Conservation (phyloP, 805 yeast species). For the Schwanniomyces vanrijiae region DNA sequence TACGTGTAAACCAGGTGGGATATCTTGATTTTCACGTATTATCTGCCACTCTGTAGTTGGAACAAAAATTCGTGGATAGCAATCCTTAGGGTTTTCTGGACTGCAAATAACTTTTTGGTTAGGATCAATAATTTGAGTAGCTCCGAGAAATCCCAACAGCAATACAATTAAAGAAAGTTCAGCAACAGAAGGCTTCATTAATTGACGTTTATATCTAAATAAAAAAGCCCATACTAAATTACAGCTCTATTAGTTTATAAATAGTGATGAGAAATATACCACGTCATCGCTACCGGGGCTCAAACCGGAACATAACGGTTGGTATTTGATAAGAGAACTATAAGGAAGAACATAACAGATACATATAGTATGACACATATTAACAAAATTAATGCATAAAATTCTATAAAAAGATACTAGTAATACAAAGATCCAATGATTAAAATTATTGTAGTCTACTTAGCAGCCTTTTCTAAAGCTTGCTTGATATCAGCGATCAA, state of each 20-base stretch:
- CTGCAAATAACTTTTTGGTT: constrained; percentile 12
- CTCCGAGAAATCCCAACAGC: background rate
- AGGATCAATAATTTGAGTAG: constrained; percentile 10
- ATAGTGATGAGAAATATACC: background rate
- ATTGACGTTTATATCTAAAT: background rate
- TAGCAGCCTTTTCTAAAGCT: constrained; percentile 49
- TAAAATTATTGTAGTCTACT: background rate
- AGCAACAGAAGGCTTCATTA: background rate
- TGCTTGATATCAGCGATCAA: constrained; percentile 67
- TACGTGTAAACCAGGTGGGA: constrained; percentile 81
- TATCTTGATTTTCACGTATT: constrained; percentile 66
- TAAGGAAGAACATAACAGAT: too few species aligned
- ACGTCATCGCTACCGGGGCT: background rate
- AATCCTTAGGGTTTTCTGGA: constrained; percentile 40
- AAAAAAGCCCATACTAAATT: background rate
- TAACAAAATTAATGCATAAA: background rate
- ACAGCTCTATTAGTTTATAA: background rate
- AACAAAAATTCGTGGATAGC: constrained; percentile 63
- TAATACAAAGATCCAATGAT: background rate
- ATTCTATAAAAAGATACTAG: background rate
- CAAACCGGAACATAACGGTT: background rate
- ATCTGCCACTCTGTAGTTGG: constrained; percentile 70
- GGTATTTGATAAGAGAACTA: background rate
- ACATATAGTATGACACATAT: background rate
- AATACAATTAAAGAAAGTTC: constrained; percentile 1